A percentile compares a stretch with the other conserved stretches of the same genome.
Conservation (phyloP, 75 land plant genomes). For the Picea sitchensis region DNA sequence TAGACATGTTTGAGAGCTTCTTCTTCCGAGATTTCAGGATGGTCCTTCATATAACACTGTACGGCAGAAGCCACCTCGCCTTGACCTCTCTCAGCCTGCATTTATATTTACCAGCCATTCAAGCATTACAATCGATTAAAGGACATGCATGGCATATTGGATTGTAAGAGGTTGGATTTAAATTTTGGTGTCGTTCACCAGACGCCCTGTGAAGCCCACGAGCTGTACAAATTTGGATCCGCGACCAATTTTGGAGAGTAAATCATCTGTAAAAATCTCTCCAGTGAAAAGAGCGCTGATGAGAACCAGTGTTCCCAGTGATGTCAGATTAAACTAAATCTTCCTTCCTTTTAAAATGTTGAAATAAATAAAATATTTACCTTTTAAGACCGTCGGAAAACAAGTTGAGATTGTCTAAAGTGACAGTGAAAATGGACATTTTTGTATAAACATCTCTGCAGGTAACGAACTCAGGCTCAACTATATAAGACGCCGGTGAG, state of each 20-base stretch:
- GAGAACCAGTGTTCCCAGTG: constrained; percentile 21
- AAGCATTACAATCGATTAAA: too few species aligned
- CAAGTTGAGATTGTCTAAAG: constrained; percentile 26
- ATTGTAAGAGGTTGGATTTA: too few species aligned
- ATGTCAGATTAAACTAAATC: too few species aligned
- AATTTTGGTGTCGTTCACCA: background rate
- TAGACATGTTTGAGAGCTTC: constrained; percentile 13
- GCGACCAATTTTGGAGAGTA: constrained; percentile 13
- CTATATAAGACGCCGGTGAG: constrained; percentile 18
- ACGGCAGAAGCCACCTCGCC: constrained; percentile 14
- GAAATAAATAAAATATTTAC: background rate
- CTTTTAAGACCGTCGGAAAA: constrained; percentile 16
- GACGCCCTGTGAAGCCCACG: background rate
- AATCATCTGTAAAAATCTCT: constrained; percentile 10
- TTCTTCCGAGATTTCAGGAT: constrained; percentile 8
- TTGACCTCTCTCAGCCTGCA: constrained; percentile 17
- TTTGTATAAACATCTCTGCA: constrained; percentile 34
- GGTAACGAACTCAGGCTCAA: constrained; percentile 30
- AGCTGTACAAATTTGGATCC: constrained; percentile 11
- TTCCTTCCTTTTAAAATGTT: too few species aligned
- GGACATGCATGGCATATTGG: too few species aligned
- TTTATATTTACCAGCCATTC: background rate
- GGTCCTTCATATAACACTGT: constrained; percentile 24
- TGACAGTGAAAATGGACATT: constrained; percentile 11
- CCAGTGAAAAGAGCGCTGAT: constrained; percentile 22